Evolutionary conservation across 345 rosid species (phyloP).

Genomic region (Iberis pinnata): DNA sequence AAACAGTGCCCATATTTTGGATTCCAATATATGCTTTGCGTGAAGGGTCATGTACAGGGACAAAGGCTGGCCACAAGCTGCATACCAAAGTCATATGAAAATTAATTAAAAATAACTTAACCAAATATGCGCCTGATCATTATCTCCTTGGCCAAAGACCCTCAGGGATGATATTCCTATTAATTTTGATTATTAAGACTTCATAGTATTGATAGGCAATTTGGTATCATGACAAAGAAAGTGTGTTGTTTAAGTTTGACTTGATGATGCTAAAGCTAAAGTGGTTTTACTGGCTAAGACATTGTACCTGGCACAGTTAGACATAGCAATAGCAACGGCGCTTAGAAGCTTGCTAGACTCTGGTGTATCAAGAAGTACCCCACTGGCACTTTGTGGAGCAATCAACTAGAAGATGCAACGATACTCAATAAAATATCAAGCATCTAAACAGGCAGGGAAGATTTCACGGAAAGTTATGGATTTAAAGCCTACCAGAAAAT

Average conservation of each 20-base stretch:
- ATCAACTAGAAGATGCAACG: constrained; percentile 51
- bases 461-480: constrained; percentile 3
- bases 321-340: constrained; percentile 81
- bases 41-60: constrained; percentile 94
- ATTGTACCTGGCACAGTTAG: constrained; percentile 80
- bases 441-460: neutral
- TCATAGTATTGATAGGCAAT: neutral
- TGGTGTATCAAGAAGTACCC: constrained; percentile 85
- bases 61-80: constrained; percentile 97
- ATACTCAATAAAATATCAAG: constrained; percentile 3
- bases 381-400: constrained; percentile 95
- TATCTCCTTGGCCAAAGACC: constrained; percentile 1
- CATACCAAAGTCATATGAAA: constrained; percentile 23
- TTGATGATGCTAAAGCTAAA: constrained; percentile 14
- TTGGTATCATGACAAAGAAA: constrained; percentile 15
- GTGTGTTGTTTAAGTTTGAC: neutral
- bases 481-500: constrained; percentile 59
- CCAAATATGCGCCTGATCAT: constrained; percentile 9
- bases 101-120: neutral
- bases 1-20: constrained; percentile 85
- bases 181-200: neutral
- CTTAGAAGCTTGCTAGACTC: constrained; percentile 94
- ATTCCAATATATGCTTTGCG: constrained; percentile 84
- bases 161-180: neutral
- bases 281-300: constrained; percentile 22